A percentile compares a stretch with the other conserved stretches of the same genome.
Conservation (phyloP, 495 filamentous ascomycete genomes). For the Talaromyces nanjingensis region DNA sequence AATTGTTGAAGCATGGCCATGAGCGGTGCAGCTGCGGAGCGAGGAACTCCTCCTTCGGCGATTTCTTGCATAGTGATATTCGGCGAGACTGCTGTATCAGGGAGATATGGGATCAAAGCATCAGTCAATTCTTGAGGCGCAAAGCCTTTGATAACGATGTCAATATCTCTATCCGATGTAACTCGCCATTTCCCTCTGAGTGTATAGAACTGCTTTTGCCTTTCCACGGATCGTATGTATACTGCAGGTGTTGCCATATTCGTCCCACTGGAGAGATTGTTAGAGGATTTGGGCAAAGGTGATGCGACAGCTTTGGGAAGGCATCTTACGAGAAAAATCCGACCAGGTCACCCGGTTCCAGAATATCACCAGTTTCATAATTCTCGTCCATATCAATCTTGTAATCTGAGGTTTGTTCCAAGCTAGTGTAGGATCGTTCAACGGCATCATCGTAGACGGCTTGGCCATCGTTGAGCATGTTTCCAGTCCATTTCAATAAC, state of each 20-base stretch:
- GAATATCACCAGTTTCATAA: constrained; percentile 27
- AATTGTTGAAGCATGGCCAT: constrained; percentile 28
- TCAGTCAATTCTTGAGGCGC: constrained; percentile 47
- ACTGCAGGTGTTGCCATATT: constrained; percentile 53
- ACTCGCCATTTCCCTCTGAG: constrained; percentile 68
- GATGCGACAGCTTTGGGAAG: background rate
- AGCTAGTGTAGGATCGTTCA: constrained; percentile 18
- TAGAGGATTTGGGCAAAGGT: background rate
- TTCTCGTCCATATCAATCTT: constrained; percentile 30
- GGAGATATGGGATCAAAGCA: constrained; percentile 57
- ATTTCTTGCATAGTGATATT: constrained; percentile 33
- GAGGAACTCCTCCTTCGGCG: constrained; percentile 38
- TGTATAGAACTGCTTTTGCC: constrained; percentile 65
- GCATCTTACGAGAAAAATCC: constrained; percentile 46
- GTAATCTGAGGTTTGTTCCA: constrained; percentile 25
- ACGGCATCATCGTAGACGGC: constrained; percentile 22
- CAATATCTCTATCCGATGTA: constrained; percentile 30
- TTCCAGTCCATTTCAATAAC: constrained; percentile 18
- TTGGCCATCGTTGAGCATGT: constrained; percentile 38
- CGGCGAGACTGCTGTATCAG: constrained; percentile 32
- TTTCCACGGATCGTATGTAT: constrained; percentile 57
- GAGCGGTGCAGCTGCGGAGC: constrained; percentile 28
- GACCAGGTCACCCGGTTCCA: constrained; percentile 68
- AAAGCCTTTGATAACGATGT: constrained; percentile 62
- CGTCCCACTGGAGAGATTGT: constrained; percentile 16